These are phyloP conservation scores for Cystofilobasidium bisporidii DNA, from an alignment of 768 basidiomycete species.

Conservation along the genomic window DNA sequence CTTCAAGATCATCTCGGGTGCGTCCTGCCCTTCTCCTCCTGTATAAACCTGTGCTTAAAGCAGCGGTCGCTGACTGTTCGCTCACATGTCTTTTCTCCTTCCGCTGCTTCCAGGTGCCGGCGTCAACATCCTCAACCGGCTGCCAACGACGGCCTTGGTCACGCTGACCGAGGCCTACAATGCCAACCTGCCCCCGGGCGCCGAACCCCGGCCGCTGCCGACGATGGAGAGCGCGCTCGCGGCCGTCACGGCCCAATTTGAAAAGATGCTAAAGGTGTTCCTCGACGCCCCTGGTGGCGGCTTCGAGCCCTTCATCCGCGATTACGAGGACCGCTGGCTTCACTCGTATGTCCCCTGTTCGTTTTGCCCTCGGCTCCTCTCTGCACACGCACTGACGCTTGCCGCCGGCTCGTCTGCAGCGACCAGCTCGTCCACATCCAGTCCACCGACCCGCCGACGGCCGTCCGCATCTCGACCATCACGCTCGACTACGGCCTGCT, in stretches of 20 bases:
- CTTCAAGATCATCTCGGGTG: slow-evolving; percentile 73
- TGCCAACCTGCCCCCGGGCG: slow-evolving; percentile 24
- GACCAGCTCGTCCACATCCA: slow-evolving; percentile 75
- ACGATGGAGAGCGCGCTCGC: slow-evolving; percentile 68
- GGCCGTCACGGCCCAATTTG: slow-evolving; percentile 64
- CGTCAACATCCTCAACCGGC: slow-evolving; percentile 70
- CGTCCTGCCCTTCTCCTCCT: slow-evolving; percentile 31
- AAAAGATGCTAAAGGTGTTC: slow-evolving; percentile 66
- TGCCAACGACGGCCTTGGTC: slow-evolving; percentile 70
- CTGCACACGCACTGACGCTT: too few relatives aligned
- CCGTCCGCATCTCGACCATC: slow-evolving; percentile 72
- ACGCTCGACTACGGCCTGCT: slow-evolving; percentile 79
- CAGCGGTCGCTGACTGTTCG: too few relatives aligned
- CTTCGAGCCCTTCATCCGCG: slow-evolving; percentile 69
- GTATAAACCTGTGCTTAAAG: too few relatives aligned
- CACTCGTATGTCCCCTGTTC: slow-evolving; percentile 73
- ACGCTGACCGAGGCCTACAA: slow-evolving; percentile 50
- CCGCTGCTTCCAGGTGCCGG: slow-evolving; percentile 59
- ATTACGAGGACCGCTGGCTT: slow-evolving; percentile 74
- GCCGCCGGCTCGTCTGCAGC: slow-evolving; percentile 46
- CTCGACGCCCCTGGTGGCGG: slow-evolving; percentile 51
- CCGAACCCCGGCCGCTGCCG: slow-evolving; percentile 41
- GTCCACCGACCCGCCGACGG: slow-evolving; percentile 57
- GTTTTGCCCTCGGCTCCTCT: too few relatives aligned
- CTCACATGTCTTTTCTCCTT: too few relatives aligned